A percentile compares a stretch with the other conserved stretches of the same genome.
These are phyloP conservation scores for Psilocybe tampanensis DNA, from an alignment of 768 basidiomycete species.

Conservation along the genomic window DNA sequence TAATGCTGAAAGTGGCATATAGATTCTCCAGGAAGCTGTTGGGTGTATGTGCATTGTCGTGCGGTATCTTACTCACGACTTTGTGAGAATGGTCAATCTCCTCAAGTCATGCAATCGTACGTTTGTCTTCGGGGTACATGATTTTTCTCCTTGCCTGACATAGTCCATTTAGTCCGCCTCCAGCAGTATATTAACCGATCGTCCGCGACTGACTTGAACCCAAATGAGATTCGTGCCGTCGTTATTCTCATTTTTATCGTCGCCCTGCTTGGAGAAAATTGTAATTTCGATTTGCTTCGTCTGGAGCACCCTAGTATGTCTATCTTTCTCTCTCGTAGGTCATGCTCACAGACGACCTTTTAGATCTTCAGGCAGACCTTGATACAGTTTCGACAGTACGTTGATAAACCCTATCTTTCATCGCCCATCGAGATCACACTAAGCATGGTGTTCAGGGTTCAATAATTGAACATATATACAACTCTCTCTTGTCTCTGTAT, in stretches of 20 bases:
- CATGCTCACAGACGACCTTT: not conserved
- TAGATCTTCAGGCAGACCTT: conserved; percentile 61
- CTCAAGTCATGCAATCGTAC: conserved; percentile 85
- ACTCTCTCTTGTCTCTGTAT: conserved; percentile 70
- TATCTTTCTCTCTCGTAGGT: not conserved
- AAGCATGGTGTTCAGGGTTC: conserved; percentile 51
- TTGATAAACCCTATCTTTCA: not conserved
- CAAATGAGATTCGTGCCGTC: conserved; percentile 55
- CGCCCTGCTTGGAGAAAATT: conserved; percentile 85
- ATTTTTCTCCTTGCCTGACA: not conserved
- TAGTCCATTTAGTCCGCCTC: conserved; percentile 54
- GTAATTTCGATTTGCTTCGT: conserved; percentile 81
- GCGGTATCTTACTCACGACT: conserved; percentile 86
- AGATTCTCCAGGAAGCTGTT: conserved; percentile 91
- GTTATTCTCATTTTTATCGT: conserved; percentile 83
- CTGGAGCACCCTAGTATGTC: conserved; percentile 55
- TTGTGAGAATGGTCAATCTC: conserved; percentile 71
- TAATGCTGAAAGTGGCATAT: not conserved
- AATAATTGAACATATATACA: conserved; percentile 84
- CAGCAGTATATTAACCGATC: conserved; percentile 57
- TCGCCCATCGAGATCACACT: not conserved
- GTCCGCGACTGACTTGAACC: conserved; percentile 37
- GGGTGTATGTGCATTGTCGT: conserved; percentile 91
- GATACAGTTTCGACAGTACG: conserved; percentile 58
- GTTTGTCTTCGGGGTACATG: conserved; percentile 19